Evolutionary conservation across 2,329 filamentous ascomycete genomes (phyloP).

Genomic region (Aspergillus niger): DNA sequence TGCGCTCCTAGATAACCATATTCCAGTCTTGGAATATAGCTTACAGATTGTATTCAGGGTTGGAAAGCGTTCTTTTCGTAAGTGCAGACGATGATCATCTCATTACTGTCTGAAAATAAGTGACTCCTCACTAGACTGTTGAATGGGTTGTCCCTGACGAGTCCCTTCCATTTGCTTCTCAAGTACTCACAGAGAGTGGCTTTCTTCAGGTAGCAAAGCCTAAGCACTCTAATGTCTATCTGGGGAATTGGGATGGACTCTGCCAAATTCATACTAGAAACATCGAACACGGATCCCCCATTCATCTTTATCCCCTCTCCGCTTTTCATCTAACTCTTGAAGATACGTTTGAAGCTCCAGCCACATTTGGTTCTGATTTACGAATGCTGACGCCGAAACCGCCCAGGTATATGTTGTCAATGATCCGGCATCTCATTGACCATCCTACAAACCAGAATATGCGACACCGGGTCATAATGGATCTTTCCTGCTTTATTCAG

Average conservation of each 20-base stretch:
- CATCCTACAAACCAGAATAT: neutral
- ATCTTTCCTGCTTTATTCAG: neutral
- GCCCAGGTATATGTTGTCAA: neutral
- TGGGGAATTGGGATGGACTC: neutral
- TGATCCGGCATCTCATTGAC: neutral
- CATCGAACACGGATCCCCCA: neutral
- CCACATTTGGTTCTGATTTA: neutral
- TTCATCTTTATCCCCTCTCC: neutral
- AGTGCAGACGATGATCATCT: neutral
- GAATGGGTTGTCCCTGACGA: neutral
- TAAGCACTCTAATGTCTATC: neutral
- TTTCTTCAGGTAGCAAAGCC: neutral
- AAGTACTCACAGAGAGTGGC: neutral
- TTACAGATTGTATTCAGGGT: neutral
- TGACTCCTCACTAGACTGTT: neutral
- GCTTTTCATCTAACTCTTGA: neutral
- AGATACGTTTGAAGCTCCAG: neutral
- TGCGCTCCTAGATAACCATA: neutral
- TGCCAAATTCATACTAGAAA: neutral
- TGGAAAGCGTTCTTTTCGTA: neutral
- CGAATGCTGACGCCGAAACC: neutral
- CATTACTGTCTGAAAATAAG: neutral
- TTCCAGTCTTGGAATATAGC: slow-evolving; percentile 1
- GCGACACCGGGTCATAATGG: neutral
- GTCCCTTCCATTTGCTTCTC: neutral